Evolutionary conservation across 2,329 filamentous ascomycete genomes (phyloP).

Genomic region (Metarhizium rileyi): DNA sequence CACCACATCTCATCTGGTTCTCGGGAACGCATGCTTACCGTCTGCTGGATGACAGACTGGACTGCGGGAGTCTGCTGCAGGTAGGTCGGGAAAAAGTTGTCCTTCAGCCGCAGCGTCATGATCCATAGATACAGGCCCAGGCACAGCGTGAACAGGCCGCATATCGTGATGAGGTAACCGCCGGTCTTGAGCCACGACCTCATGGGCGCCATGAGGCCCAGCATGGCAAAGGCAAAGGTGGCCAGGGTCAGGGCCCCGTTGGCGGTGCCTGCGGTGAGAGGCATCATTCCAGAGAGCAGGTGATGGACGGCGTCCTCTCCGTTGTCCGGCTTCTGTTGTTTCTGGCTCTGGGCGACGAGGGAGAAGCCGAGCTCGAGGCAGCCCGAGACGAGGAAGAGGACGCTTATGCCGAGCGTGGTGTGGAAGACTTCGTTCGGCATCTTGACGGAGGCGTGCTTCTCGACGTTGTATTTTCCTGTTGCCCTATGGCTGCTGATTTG

Average conservation of each 20-base stretch:
- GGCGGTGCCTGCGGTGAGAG: conserved; percentile 56
- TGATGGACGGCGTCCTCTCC: conserved; percentile 41
- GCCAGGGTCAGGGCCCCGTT: conserved; percentile 64
- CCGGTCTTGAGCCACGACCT: conserved; percentile 62
- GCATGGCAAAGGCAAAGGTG: conserved; percentile 60
- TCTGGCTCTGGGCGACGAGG: conserved; percentile 38
- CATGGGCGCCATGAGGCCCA: conserved; percentile 58
- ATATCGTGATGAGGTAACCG: conserved; percentile 53
- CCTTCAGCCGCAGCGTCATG: conserved; percentile 58
- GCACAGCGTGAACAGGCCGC: conserved; percentile 53
- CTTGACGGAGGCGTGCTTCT: conserved; percentile 2
- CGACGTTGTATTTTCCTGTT: too few species aligned
- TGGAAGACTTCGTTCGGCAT: conserved; percentile 49
- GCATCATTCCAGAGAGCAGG: conserved; percentile 43
- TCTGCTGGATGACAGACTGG: conserved; percentile 61
- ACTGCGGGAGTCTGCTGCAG: conserved; percentile 41
- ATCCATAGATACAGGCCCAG: conserved; percentile 64
- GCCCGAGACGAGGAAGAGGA: conserved; percentile 43
- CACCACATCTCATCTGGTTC: too few species aligned
- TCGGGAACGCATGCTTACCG: conserved; percentile 37
- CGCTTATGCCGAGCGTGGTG: conserved; percentile 37
- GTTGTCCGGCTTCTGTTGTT: conserved; percentile 31
- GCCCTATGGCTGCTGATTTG: too few species aligned
- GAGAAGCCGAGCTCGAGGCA: conserved; percentile 46
- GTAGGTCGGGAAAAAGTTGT: conserved; percentile 54